These are phyloP conservation scores for Ilex paraguariensis DNA, from an alignment of 305 asterid species.

Conservation along the genomic window DNA sequence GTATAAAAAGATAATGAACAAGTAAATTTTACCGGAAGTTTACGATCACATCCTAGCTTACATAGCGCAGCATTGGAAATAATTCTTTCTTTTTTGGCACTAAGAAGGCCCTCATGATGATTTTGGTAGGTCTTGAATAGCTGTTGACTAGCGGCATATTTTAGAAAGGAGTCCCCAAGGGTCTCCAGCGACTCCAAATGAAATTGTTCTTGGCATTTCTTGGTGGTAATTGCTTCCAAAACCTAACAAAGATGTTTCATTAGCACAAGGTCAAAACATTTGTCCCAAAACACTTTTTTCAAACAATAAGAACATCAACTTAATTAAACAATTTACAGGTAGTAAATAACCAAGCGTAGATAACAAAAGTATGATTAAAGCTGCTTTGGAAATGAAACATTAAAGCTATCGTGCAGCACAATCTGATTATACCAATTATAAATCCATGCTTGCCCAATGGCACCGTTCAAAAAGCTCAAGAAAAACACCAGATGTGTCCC, in stretches of 20 bases:
- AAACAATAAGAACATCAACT: too few species aligned
- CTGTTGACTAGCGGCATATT: slow-evolving; percentile 58
- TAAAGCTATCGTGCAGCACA: too few species aligned
- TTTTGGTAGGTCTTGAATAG: slow-evolving; percentile 50
- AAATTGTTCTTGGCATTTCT: slow-evolving; percentile 57
- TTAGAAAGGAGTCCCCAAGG: slow-evolving; percentile 80
- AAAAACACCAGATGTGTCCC: too few species aligned
- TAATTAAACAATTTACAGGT: too few species aligned
- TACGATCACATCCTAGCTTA: slow-evolving; percentile 65
- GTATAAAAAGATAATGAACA: not conserved
- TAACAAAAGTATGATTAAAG: too few species aligned
- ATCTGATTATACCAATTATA: too few species aligned
- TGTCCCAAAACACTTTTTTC: too few species aligned
- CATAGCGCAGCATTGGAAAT: slow-evolving; percentile 60
- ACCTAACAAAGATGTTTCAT: slow-evolving; percentile 29
- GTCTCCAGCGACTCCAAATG: slow-evolving; percentile 86
- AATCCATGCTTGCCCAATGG: too few species aligned
- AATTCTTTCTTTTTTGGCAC: slow-evolving; percentile 36
- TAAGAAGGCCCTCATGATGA: slow-evolving; percentile 72
- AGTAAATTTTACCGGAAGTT: slow-evolving; percentile 50
- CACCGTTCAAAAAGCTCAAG: too few species aligned
- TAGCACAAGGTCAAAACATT: too few species aligned
- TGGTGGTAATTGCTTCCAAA: slow-evolving; percentile 86
- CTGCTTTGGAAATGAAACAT: too few species aligned
- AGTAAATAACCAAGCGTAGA: too few species aligned